These are phyloP conservation scores for Kalmusia sp. DNA, from an alignment of 2,329 filamentous ascomycete genomes.

Conservation along the genomic window DNA sequence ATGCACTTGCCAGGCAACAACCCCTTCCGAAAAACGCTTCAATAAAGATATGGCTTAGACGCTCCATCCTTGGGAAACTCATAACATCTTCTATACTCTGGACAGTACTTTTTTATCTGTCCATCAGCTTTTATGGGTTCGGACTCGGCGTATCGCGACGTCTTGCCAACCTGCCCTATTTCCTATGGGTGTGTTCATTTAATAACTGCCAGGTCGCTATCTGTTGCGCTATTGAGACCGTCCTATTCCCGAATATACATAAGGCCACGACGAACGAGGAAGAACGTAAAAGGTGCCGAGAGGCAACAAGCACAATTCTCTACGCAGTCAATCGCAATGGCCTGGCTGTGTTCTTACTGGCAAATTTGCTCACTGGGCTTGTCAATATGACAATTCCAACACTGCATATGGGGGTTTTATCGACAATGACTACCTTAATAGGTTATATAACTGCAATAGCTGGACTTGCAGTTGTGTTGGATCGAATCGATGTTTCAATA, in stretches of 20 bases:
- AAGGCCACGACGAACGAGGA: conserved; percentile 59
- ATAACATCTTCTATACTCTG: conserved; percentile 71
- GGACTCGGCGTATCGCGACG: conserved; percentile 78
- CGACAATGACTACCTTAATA: conserved; percentile 77
- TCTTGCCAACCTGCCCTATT: conserved; percentile 90
- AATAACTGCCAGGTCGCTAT: conserved; percentile 83
- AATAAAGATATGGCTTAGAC: conserved; percentile 57
- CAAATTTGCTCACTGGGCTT: conserved; percentile 86
- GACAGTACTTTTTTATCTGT: conserved; percentile 72
- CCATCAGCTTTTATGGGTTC: conserved; percentile 73
- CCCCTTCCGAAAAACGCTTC: conserved; percentile 53
- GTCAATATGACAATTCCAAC: conserved; percentile 90
- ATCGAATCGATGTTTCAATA: conserved; percentile 71
- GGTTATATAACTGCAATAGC: conserved; percentile 75
- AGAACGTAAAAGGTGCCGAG: conserved; percentile 69
- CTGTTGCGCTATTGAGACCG: conserved; percentile 78
- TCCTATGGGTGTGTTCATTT: conserved; percentile 91
- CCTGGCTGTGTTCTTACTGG: conserved; percentile 81
- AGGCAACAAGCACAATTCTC: conserved; percentile 82
- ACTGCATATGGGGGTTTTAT: conserved; percentile 69
- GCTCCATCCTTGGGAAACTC: conserved; percentile 68
- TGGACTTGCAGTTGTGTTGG: conserved; percentile 70
- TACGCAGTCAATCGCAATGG: conserved; percentile 89
- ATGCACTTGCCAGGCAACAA: conserved; percentile 70
- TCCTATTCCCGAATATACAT: conserved; percentile 78